These are phyloP conservation scores for Penicillium sp. DNA, from an alignment of 2,329 filamentous ascomycete species.

Conservation along the genomic window DNA sequence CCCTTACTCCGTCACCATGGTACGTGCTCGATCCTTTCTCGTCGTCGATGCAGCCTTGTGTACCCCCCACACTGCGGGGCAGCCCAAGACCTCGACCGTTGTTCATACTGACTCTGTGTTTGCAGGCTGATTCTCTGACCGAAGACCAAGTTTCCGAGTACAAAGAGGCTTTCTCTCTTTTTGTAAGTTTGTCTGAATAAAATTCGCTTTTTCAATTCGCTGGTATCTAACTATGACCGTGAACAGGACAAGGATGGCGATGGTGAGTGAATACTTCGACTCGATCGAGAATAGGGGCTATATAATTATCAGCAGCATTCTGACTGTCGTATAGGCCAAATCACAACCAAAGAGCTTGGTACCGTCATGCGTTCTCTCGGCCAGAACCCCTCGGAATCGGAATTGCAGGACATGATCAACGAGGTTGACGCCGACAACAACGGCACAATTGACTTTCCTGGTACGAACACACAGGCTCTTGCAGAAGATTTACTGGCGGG, in stretches of 20 bases:
- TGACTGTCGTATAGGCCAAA: conserved; percentile 61
- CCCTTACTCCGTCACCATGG: conserved; percentile 13
- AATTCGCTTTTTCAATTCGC: not conserved
- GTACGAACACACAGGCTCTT: conserved; percentile 46
- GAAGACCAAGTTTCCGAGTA: conserved; percentile 99
- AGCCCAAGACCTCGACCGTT: conserved; percentile 12
- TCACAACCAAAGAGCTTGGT: conserved; percentile 85
- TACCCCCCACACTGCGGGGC: conserved; percentile 34
- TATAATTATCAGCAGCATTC: not conserved
- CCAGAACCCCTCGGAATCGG: conserved; percentile 85
- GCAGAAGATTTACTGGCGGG: too few species aligned
- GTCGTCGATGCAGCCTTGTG: conserved; percentile 7
- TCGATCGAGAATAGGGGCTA: not conserved
- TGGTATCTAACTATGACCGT: conserved; percentile 10
- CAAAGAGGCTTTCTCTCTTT: conserved; percentile 99
- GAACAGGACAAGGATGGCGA: conserved; percentile 82
- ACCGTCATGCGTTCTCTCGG: conserved; percentile 88
- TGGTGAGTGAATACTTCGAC: conserved; percentile 58
- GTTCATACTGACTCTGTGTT: conserved; percentile 23
- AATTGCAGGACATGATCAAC: conserved; percentile 92
- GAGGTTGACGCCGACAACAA: conserved; percentile 92
- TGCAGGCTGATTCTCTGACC: conserved; percentile 92
- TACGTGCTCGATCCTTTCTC: not conserved
- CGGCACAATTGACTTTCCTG: conserved; percentile 86
- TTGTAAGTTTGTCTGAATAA: conserved; percentile 65